These are phyloP conservation scores for Gossypium stocksii DNA, from an alignment of 345 rosid genomes.

Conservation along the genomic window DNA sequence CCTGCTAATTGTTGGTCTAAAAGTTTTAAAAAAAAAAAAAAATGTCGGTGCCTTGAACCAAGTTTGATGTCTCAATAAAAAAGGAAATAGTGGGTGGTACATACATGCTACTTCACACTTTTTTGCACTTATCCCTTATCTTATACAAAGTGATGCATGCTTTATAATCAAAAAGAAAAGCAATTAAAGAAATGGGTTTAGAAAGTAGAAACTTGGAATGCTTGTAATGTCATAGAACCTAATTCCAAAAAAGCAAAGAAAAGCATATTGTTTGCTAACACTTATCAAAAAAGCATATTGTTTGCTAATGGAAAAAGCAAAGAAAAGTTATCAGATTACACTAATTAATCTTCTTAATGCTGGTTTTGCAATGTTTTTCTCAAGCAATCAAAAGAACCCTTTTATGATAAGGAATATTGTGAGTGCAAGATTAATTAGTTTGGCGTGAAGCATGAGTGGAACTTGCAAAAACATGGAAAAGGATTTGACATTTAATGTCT, in stretches of 20 bases:
- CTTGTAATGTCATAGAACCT: not conserved
- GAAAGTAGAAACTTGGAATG: not conserved
- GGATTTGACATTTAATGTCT: not conserved
- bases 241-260: not conserved
- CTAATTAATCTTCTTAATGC: not conserved
- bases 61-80: not conserved
- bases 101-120: not conserved
- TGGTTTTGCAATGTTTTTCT: no score
- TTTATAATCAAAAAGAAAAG: not conserved
- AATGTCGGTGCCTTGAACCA: not conserved
- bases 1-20: not conserved
- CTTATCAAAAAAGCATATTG: not conserved
- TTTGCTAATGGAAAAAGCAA: not conserved
- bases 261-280: not conserved
- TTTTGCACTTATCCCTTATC: not conserved
- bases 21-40: not conserved
- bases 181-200: not conserved
- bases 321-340: not conserved
- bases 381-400: no score
- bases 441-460: no score
- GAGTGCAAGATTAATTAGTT: no score
- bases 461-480: not conserved
- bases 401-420: no score
- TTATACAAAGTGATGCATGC: not conserved
- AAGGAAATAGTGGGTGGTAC: not conserved